phyloP scores from a whole-genome alignment of 2,329 filamentous ascomycete genomes.

The Pseudopithomyces chartarum region DNA sequence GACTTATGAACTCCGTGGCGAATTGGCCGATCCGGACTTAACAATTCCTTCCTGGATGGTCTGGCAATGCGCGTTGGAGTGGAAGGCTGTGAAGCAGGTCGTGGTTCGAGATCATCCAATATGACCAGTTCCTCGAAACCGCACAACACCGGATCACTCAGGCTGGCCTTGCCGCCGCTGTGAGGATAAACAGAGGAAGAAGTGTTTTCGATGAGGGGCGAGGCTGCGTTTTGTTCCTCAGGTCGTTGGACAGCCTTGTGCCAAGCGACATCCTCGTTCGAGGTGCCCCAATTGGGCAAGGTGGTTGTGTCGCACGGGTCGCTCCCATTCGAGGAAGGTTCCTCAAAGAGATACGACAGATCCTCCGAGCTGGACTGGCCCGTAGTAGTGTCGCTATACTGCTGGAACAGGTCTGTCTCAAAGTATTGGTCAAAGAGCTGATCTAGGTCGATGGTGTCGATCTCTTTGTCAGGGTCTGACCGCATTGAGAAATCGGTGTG shows the following conservation, averaged over 20 bases:
- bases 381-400: constrained; percentile 53
- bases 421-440: constrained; percentile 69
- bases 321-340: constrained; percentile 58
- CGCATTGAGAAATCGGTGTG: constrained; percentile 46
- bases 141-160: constrained; percentile 39
- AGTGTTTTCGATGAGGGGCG: constrained; percentile 32
- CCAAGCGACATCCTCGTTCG: constrained; percentile 58
- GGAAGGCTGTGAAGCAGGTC: constrained; percentile 38
- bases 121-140: constrained; percentile 39
- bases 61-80: constrained; percentile 30
- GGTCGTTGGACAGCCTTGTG: constrained; percentile 58
- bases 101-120: constrained; percentile 25
- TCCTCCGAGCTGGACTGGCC: constrained; percentile 56
- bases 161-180: constrained; percentile 34
- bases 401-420: constrained; percentile 59
- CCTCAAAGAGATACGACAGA: constrained; percentile 57
- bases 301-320: constrained; percentile 52
- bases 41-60: constrained; percentile 32
- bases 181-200: constrained; percentile 39
- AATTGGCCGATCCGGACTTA: constrained; percentile 25
- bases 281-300: constrained; percentile 54
- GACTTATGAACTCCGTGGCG: constrained; percentile 30
- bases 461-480: constrained; percentile 56
- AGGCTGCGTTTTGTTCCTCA: constrained; percentile 56
- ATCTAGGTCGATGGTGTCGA: constrained; percentile 62